Percentiles rank a stretch among this genome's conserved stretches.
These are phyloP conservation scores for Eucalyptus leucophloia DNA, from an alignment of 345 rosid species.

Conservation along the genomic window DNA sequence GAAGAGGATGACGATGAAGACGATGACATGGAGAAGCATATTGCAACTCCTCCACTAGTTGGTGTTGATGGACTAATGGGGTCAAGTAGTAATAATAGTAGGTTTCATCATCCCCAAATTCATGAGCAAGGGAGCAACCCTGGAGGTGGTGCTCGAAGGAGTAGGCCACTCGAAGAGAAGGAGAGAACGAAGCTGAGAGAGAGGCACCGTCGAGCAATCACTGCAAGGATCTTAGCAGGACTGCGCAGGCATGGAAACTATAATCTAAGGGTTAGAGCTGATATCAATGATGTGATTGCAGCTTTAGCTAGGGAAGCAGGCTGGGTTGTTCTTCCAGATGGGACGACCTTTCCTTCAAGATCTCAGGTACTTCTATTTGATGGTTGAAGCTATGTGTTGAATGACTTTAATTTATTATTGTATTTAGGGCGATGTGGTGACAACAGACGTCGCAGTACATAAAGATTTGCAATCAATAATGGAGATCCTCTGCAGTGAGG, in stretches of 20 bases:
- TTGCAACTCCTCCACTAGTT: conserved; percentile 23
- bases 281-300: conserved; percentile 95
- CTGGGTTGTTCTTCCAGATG: conserved; percentile 99
- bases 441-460: background rate
- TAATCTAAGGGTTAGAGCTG: conserved; percentile 98
- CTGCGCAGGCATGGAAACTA: conserved; percentile 94
- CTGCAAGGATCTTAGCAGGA: conserved; percentile 97
- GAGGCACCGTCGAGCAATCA: conserved; percentile 92
- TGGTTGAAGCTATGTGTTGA: background rate
- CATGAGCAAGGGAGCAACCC: conserved; percentile 75
- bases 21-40: conserved; percentile 39
- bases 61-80: conserved; percentile 32
- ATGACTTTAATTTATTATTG: background rate
- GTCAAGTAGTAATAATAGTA: conserved; percentile 32
- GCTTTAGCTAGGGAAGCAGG: conserved; percentile 99
- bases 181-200: conserved; percentile 97
- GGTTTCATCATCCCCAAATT: conserved; percentile 49
- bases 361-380: conserved; percentile 55
- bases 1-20: conserved; percentile 78
- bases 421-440: background rate
- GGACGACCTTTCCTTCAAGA: conserved; percentile 94
- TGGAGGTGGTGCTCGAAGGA: conserved; percentile 70
- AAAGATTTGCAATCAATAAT: background rate
- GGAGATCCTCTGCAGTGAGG: background rate
- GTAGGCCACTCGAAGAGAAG: conserved; percentile 86